phyloP scores from a whole-genome alignment of 2,329 filamentous ascomycete genomes.

The Rhytidhysteron rufulum region DNA sequence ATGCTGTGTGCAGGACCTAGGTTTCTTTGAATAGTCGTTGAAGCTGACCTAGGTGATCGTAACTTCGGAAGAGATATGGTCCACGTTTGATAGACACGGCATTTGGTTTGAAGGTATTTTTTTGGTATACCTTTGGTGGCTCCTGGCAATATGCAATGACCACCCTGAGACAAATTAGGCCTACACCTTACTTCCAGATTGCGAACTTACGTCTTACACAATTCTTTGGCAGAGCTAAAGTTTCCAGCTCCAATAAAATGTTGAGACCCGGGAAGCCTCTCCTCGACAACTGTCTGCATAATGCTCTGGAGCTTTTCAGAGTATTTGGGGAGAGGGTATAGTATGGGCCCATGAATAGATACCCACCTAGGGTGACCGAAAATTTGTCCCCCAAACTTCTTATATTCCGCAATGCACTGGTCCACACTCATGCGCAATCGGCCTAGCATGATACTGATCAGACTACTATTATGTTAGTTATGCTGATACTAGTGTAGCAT shows the following conservation, averaged over 20 bases:
- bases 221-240: neutral
- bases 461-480: conserved; percentile 11
- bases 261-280: neutral
- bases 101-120: neutral
- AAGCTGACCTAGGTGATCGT: neutral
- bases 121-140: neutral
- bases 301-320: neutral
- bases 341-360: neutral
- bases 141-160: neutral
- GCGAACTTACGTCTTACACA: conserved; percentile 5
- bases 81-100: neutral
- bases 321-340: neutral
- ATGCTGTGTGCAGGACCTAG: conserved; percentile 1
- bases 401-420: conserved; percentile 31
- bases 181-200: neutral
- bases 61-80: conserved; percentile 4
- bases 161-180: no score
- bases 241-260: neutral
- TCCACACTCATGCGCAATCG: conserved; percentile 32
- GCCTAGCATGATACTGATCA: conserved; percentile 39
- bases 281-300: neutral
- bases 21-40: neutral
- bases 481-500: neutral
- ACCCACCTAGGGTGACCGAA: conserved; percentile 2
- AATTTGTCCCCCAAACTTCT: conserved; percentile 4